phyloP scores from a whole-genome alignment of 2,329 filamentous ascomycete species.

The Elsinoe necatrix region DNA sequence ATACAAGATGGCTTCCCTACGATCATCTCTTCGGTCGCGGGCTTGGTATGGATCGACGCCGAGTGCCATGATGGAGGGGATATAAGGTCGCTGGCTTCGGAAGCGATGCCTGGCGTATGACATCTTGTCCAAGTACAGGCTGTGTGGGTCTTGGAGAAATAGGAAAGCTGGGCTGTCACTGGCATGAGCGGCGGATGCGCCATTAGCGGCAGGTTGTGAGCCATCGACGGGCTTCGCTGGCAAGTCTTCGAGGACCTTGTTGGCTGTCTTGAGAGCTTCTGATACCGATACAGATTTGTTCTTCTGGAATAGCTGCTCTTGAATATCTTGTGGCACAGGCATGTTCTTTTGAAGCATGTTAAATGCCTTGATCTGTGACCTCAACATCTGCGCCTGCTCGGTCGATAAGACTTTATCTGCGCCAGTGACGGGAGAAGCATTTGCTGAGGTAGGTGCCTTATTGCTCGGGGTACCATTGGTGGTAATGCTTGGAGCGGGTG shows the following conservation, averaged over 20 bases:
- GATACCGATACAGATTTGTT: constrained; percentile 30
- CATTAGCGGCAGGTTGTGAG: constrained; percentile 34
- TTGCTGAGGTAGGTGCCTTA: constrained; percentile 13
- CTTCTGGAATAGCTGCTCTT: constrained; percentile 71
- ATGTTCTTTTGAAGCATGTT: constrained; percentile 82
- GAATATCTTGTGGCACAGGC: constrained; percentile 67
- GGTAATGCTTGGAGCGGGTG: constrained; percentile 31
- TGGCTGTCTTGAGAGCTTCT: constrained; percentile 36
- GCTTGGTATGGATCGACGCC: constrained; percentile 82
- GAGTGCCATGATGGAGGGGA: constrained; percentile 80
- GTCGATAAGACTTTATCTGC: constrained; percentile 53
- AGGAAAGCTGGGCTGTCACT: constrained; percentile 50
- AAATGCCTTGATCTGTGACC: constrained; percentile 85
- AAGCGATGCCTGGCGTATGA: constrained; percentile 71
- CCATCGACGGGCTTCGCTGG: constrained; percentile 35
- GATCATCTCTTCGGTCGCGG: constrained; percentile 48
- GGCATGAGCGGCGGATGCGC: constrained; percentile 29
- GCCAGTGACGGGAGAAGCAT: constrained; percentile 24
- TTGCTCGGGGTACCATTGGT: constrained; percentile 21
- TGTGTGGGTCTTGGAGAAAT: constrained; percentile 67
- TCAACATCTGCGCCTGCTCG: constrained; percentile 69
- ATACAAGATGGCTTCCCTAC: constrained; percentile 79
- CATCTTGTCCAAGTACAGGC: constrained; percentile 50
- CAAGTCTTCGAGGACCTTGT: constrained; percentile 46
- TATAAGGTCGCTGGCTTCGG: constrained; percentile 66